Percentiles rank a stretch among this genome's conserved stretches.
Evolutionary conservation across 2,329 filamentous ascomycete genomes (phyloP).

Genomic region (Xylaria sp.): DNA sequence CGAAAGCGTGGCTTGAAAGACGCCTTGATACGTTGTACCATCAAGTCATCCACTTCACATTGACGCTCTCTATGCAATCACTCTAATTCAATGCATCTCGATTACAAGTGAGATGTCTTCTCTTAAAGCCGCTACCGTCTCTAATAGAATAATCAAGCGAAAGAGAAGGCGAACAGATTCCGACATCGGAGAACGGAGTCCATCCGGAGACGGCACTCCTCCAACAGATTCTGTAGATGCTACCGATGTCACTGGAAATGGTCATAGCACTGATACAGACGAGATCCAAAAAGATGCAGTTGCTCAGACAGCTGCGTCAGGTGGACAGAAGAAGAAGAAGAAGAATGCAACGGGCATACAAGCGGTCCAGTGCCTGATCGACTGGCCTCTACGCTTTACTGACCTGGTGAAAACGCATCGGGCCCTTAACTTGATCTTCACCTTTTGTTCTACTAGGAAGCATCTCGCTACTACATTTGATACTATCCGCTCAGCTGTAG

Average conservation of each 20-base stretch:
- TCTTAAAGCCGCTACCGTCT: slow-evolving; percentile 59
- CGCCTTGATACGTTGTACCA: slow-evolving; percentile 22
- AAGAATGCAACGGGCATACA: slow-evolving; percentile 35
- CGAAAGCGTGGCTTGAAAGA: slow-evolving; percentile 9
- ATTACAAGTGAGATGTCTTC: slow-evolving; percentile 54
- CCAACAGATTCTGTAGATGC: background rate
- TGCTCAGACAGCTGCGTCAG: slow-evolving; percentile 19
- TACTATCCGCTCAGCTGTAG: slow-evolving; percentile 84
- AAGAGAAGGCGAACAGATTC: slow-evolving; percentile 53
- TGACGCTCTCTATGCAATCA: background rate
- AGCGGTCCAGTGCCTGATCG: slow-evolving; percentile 51
- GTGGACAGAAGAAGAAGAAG: slow-evolving; percentile 38
- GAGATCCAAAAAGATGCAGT: slow-evolving; percentile 2
- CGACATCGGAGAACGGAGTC: slow-evolving; percentile 38
- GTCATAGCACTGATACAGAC: background rate
- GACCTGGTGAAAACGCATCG: slow-evolving; percentile 79
- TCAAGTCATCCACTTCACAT: background rate
- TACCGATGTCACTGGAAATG: slow-evolving; percentile 21
- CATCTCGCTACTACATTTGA: slow-evolving; percentile 92
- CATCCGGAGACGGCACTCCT: slow-evolving; percentile 24
- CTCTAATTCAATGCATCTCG: slow-evolving; percentile 44
- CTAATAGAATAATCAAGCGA: slow-evolving; percentile 51
- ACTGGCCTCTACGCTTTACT: slow-evolving; percentile 81
- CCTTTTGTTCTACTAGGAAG: slow-evolving; percentile 93
- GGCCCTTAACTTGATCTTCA: slow-evolving; percentile 91